Conservation (phyloP, 164 flowering plant species). For the Piper betle region DNA sequence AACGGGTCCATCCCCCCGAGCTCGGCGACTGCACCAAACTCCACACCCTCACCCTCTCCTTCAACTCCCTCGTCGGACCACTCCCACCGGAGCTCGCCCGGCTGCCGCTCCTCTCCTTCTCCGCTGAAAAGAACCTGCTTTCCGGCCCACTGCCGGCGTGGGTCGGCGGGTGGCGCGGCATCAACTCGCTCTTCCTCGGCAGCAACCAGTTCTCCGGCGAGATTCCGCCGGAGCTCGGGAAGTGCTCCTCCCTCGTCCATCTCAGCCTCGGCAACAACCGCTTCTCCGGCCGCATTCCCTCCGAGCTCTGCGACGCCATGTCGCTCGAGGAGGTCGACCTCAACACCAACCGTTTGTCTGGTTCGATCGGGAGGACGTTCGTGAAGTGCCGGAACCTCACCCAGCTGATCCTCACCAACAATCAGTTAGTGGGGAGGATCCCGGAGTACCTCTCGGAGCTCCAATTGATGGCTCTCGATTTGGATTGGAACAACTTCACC, state of each 20-base stretch:
- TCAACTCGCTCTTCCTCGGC: constrained; percentile 40
- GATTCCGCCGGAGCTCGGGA: constrained; percentile 60
- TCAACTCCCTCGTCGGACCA: no score
- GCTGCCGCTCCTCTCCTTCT: constrained; percentile 29
- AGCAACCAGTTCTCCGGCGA: constrained; percentile 41
- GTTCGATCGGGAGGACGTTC: constrained; percentile 37
- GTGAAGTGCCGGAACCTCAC: constrained; percentile 42
- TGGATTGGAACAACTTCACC: constrained; percentile 57
- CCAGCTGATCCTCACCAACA: constrained; percentile 38
- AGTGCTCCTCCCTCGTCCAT: constrained; percentile 39
- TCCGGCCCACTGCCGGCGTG: constrained; percentile 59
- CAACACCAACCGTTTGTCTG: constrained; percentile 39
- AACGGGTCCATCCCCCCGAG: no score
- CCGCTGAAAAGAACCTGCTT: constrained; percentile 55
- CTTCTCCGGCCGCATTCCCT: constrained; percentile 44
- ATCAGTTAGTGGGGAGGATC: constrained; percentile 39
- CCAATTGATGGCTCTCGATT: constrained; percentile 48
- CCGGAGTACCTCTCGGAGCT: constrained; percentile 57
- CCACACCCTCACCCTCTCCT: no score
- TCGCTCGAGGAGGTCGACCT: constrained; percentile 46
- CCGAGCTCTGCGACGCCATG: constrained; percentile 44
- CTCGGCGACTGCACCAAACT: no score
- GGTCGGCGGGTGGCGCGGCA: constrained; percentile 49
- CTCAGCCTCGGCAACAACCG: constrained; percentile 43
- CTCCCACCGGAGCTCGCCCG: no score